A percentile compares a stretch with the other conserved stretches of the same genome.
Conservation (phyloP, 1,284 basidiomycete genomes). For the Boletus smithii region DNA sequence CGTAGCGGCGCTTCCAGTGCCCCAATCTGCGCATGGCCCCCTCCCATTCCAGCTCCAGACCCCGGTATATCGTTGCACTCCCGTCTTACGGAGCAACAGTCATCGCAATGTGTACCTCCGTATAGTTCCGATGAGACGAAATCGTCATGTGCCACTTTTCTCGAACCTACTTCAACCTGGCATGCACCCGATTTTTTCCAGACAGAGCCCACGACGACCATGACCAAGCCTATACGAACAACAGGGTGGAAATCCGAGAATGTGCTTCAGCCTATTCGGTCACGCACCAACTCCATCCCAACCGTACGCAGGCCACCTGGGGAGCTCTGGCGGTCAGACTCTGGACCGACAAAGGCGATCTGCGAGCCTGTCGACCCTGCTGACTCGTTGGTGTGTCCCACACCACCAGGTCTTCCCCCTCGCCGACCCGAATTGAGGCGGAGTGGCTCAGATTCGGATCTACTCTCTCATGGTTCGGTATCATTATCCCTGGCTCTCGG, state of each 20-base stretch:
- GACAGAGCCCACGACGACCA: slow-evolving; percentile 3
- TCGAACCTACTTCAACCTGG: slow-evolving; percentile 11
- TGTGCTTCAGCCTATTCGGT: slow-evolving; percentile 17
- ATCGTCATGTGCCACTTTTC: slow-evolving; percentile 8
- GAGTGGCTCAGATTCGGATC: slow-evolving; percentile 4
- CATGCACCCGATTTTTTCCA: slow-evolving; percentile 2
- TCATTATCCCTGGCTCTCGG: slow-evolving; percentile 28
- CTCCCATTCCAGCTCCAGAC: slow-evolving; percentile 8
- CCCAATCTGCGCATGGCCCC: slow-evolving; percentile 29
- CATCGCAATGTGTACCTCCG: slow-evolving; percentile 6
- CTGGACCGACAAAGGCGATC: slow-evolving; percentile 3
- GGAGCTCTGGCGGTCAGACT: slow-evolving; percentile 22
- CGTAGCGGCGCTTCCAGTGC: slow-evolving; percentile 6
- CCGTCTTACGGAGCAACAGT: slow-evolving; percentile 5
- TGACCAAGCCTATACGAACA: slow-evolving; percentile 5
- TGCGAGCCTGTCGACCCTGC: slow-evolving; percentile 1
- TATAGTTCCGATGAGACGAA: slow-evolving; percentile 9
- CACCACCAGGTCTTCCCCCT: slow-evolving; percentile 23
- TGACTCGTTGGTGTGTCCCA: background rate
- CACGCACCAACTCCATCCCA: slow-evolving; percentile 16
- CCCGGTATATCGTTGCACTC: slow-evolving; percentile 2
- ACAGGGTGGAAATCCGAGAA: slow-evolving; percentile 21
- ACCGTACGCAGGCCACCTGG: slow-evolving; percentile 16
- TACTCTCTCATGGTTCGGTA: slow-evolving; percentile 10
- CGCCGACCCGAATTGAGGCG: slow-evolving; percentile 8